Evolutionary conservation across 306 rosid species (phyloP), one percentile per base, ranked within the genome.

Genomic region (Sesbania bispinosa): DNA sequence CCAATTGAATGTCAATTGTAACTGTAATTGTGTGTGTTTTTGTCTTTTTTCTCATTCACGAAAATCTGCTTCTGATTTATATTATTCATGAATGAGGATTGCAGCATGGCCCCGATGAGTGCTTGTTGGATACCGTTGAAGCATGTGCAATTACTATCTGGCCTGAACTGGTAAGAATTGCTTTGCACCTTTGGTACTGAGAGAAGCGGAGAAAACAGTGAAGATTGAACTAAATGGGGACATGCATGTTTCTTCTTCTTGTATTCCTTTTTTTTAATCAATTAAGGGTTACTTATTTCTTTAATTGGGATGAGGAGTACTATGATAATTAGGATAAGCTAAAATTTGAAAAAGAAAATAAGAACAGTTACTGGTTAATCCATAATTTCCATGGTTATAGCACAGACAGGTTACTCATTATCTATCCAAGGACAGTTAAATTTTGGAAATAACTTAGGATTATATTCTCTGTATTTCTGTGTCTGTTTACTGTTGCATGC

Each of bases 51-150:
- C 19, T 26, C 7, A 30, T 72, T 32, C 30, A 42, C 41, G 47
- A 32, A 30, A 45, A 42, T 6, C n/a, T 30, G 24, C 2, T 4
- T 14, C 62, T 48, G 29, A 13, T 24, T 62, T 51, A 52, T 30
- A 47, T 26, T 52, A 1, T 35, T 59, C 11, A 9, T 61, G 57
- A 14, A 45, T 27, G 67, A 29, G 61, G 67, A 63, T 81, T 86
- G 79, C 88, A 94, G 97, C 99, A 94, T 52, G 99, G 99, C 13
- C 85, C 79, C 5, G 27, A 50, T 19, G 99, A 94, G 74, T 94
- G 99, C 80, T 84, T 94, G 32, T 76, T 94, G 41, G 81, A 94
- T 80, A 94, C 96, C 0, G 85, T 90, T 48, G 95, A 94, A 80
- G 95, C 96, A 4, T 94, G 99, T 74, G 96, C 93, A 16, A 94